These are phyloP conservation scores for Barnettozyma vustinii DNA, from an alignment of 805 yeast genomes.

Conservation along the genomic window DNA sequence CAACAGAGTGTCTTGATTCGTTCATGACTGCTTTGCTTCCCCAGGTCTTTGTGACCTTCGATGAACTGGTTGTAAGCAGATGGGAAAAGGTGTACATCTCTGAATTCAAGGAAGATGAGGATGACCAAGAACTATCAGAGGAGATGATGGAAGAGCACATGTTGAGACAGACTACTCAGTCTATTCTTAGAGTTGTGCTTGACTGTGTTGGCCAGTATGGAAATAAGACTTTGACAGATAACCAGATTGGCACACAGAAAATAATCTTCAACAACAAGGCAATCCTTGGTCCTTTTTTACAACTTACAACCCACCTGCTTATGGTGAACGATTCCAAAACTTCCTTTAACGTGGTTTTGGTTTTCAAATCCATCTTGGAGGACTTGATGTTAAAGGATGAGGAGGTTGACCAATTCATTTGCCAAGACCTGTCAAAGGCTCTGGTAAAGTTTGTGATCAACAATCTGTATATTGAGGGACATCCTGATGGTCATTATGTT, in stretches of 20 bases:
- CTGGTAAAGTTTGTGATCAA: constrained; percentile 64
- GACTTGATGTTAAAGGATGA: constrained; percentile 65
- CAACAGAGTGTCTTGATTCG: constrained; percentile 54
- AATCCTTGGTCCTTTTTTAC: constrained; percentile 73
- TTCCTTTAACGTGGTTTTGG: constrained; percentile 81
- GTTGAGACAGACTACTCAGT: constrained; percentile 87
- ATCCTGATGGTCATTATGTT: constrained; percentile 87
- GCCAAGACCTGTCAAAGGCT: constrained; percentile 61
- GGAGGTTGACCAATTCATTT: constrained; percentile 61
- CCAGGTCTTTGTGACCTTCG: constrained; percentile 64
- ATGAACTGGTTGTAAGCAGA: constrained; percentile 61
- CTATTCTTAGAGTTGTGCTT: constrained; percentile 78
- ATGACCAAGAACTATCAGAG: constrained; percentile 83
- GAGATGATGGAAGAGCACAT: constrained; percentile 98
- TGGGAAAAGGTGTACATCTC: constrained; percentile 66
- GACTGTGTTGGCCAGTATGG: constrained; percentile 83
- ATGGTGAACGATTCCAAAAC: constrained; percentile 87
- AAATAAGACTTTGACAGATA: constrained; percentile 39
- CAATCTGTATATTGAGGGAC: constrained; percentile 78
- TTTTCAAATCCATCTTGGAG: constrained; percentile 67
- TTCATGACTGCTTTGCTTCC: constrained; percentile 81
- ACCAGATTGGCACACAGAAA: constrained; percentile 61
- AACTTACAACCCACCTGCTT: constrained; percentile 69
- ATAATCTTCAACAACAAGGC: constrained; percentile 59
- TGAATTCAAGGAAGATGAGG: constrained; percentile 32